Evolutionary conservation across 2,329 filamentous ascomycete species (phyloP).

Genomic region (Simplicillium sp.): DNA sequence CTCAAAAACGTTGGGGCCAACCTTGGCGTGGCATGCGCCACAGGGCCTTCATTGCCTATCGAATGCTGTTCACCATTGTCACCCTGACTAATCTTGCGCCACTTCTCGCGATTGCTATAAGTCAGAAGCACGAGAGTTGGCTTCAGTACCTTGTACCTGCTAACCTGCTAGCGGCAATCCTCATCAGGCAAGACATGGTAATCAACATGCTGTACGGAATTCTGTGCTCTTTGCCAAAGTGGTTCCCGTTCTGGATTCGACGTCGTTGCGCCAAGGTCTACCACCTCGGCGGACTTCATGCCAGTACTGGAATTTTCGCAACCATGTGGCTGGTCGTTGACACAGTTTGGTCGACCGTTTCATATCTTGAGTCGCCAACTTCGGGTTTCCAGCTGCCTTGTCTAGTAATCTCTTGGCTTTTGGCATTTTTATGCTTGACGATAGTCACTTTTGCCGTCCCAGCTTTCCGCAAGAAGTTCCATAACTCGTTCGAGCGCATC

Average conservation of each 20-base stretch:
- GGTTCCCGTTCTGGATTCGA: constrained; percentile 37
- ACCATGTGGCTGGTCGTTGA: constrained; percentile 39
- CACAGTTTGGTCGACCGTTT: constrained; percentile 25
- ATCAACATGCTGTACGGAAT: constrained; percentile 41
- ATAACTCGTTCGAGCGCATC: constrained; percentile 61
- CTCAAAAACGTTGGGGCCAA: no score
- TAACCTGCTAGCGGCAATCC: constrained; percentile 39
- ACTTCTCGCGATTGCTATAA: constrained; percentile 17
- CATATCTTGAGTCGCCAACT: constrained; percentile 17
- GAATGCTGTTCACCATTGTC: no score
- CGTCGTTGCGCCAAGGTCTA: constrained; percentile 39
- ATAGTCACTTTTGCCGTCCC: constrained; percentile 59
- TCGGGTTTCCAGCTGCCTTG: constrained; percentile 29
- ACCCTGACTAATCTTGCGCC: no score
- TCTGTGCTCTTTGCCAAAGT: constrained; percentile 33
- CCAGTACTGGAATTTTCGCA: constrained; percentile 37
- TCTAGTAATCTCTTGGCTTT: constrained; percentile 43
- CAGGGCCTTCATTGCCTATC: no score
- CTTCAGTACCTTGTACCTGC: constrained; percentile 32
- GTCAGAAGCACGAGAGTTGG: constrained; percentile 7
- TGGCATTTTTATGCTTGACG: constrained; percentile 45
- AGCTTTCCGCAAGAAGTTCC: constrained; percentile 47
- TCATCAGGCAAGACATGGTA: constrained; percentile 43
- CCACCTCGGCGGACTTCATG: constrained; percentile 42
- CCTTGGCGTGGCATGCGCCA: no score